Percentiles rank a stretch among this genome's conserved stretches.
Conservation (phyloP, 305 asterid genomes). For the Plantago coronopus region DNA sequence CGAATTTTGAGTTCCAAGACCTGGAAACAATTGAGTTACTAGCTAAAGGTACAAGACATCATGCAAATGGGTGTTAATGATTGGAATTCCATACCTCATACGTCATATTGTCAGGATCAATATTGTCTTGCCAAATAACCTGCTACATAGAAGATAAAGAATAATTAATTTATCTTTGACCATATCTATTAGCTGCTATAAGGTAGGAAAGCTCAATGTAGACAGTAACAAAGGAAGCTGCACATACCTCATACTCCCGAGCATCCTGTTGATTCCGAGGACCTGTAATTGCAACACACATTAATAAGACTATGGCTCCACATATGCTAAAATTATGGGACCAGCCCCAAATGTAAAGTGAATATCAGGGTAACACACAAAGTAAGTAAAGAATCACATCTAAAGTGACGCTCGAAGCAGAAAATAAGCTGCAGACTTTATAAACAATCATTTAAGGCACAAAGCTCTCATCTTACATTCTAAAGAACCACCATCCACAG, state of each 20-base stretch:
- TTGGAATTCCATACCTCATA: conserved; percentile 58
- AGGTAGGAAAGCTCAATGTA: conserved; percentile 20
- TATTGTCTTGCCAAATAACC: conserved; percentile 65
- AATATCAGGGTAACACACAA: conserved; percentile 11
- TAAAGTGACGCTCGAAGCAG: not conserved
- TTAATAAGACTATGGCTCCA: conserved; percentile 2
- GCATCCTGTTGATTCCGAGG: conserved; percentile 54
- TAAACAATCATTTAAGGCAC: not conserved
- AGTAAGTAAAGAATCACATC: conserved; percentile 12
- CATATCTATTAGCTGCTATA: conserved; percentile 9
- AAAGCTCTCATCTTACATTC: conserved; percentile 52
- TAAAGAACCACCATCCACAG: conserved; percentile 40
- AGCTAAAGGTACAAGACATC: conserved; percentile 19
- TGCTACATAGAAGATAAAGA: conserved; percentile 28
- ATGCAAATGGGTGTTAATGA: conserved; percentile 17
- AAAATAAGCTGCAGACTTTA: conserved; percentile 1
- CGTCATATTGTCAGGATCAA: conserved; percentile 75
- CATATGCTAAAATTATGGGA: conserved; percentile 2
- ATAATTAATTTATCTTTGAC: conserved; percentile 3
- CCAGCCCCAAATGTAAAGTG: conserved; percentile 14
- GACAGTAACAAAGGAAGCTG: conserved; percentile 10
- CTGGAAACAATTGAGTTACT: conserved; percentile 10
- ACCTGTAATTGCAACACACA: conserved; percentile 38
- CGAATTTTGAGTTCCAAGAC: not conserved
- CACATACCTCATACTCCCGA: conserved; percentile 49